phyloP scores from a whole-genome alignment of 345 rosid genomes.

The Boechera retrofracta region DNA sequence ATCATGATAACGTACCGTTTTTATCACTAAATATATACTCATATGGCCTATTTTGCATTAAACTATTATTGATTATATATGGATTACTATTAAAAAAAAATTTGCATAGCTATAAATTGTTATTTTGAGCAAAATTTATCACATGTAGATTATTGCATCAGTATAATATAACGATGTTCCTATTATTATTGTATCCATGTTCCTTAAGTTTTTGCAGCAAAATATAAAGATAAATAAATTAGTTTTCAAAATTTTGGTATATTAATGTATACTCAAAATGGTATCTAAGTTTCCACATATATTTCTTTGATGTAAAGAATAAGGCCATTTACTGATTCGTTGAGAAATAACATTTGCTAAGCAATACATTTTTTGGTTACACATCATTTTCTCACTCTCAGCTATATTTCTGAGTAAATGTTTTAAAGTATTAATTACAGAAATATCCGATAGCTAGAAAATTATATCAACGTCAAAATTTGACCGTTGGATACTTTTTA shows the following conservation, averaged over 20 bases:
- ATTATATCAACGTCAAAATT: constrained; percentile 30
- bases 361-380: constrained; percentile 46
- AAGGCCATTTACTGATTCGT: constrained; percentile 42
- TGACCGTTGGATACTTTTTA: constrained; percentile 40
- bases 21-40: neutral
- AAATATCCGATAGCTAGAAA: neutral
- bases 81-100: neutral
- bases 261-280: constrained; percentile 30
- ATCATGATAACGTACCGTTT: neutral
- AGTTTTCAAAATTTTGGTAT: neutral
- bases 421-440: neutral
- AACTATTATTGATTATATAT: neutral
- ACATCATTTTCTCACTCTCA: constrained; percentile 55
- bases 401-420: constrained; percentile 26
- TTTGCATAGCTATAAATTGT: neutral
- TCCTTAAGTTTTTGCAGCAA: constrained; percentile 9
- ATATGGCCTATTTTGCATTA: neutral
- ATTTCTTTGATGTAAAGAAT: constrained; percentile 45
- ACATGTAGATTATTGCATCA: neutral
- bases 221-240: neutral
- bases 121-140: neutral
- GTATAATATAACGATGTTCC: neutral
- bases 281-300: constrained; percentile 36
- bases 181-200: neutral
- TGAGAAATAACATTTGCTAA: constrained; percentile 29